phyloP scores from a whole-genome alignment of 2,329 filamentous ascomycete genomes.

The Orbilia brochopaga region DNA sequence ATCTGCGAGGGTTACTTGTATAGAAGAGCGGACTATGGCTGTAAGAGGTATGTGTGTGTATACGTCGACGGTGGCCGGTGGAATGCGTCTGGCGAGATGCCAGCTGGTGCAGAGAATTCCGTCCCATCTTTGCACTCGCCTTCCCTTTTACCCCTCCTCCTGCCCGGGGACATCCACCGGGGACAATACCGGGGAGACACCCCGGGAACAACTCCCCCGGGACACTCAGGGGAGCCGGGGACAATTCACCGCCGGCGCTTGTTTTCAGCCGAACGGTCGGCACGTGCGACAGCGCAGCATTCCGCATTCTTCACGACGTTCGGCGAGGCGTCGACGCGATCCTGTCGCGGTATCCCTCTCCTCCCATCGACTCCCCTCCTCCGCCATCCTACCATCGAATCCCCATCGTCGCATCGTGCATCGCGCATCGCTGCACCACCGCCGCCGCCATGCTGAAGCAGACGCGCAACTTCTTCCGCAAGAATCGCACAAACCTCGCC shows the following conservation, averaged over 20 bases:
- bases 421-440: background rate
- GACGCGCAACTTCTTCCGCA: slow-evolving; percentile 86
- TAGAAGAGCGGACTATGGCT: background rate
- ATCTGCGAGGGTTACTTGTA: background rate
- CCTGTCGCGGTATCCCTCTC: background rate
- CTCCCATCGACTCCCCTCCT: too few relatives aligned
- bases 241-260: too few relatives aligned
- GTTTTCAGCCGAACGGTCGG: slow-evolving; percentile 7
- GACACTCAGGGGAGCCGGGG: background rate
- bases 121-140: slow-evolving; percentile 4
- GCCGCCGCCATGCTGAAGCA: slow-evolving; percentile 67
- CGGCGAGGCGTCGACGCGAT: slow-evolving; percentile 7
- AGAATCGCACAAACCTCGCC: slow-evolving; percentile 87
- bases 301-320: background rate
- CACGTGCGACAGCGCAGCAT: slow-evolving; percentile 6
- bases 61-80: background rate
- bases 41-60: background rate
- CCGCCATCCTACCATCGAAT: background rate
- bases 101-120: background rate
- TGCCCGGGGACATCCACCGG: background rate
- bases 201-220: background rate
- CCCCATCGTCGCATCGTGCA: slow-evolving; percentile 41
- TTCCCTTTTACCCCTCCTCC: background rate
- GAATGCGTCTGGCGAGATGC: background rate
- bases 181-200: background rate